These are phyloP conservation scores for Nidularia pulvinata DNA, from an alignment of 768 basidiomycete species.

Conservation along the genomic window DNA sequence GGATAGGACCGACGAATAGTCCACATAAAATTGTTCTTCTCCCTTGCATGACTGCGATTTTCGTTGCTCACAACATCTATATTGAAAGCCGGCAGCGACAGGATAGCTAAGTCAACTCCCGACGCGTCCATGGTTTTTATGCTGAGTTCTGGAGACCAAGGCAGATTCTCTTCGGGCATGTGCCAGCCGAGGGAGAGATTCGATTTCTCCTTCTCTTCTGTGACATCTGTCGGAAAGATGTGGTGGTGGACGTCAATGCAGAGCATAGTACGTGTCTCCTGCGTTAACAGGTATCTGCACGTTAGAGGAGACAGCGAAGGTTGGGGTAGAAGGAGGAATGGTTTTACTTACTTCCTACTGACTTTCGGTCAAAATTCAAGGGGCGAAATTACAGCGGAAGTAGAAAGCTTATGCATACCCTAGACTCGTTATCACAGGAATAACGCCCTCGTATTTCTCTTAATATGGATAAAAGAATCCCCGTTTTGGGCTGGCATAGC, in stretches of 20 bases:
- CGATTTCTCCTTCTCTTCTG: slow-evolving; percentile 43
- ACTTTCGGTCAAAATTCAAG: too few species aligned
- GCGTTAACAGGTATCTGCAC: not conserved
- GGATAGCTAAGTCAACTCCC: slow-evolving; percentile 56
- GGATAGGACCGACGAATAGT: slow-evolving; percentile 49
- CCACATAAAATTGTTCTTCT: slow-evolving; percentile 46
- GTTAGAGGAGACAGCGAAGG: not conserved
- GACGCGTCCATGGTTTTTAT: slow-evolving; percentile 62
- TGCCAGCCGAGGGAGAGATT: slow-evolving; percentile 49
- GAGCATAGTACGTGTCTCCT: slow-evolving; percentile 3
- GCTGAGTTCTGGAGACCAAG: slow-evolving; percentile 62
- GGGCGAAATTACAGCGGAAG: too few species aligned
- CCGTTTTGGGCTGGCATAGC: slow-evolving; percentile 1
- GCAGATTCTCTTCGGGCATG: slow-evolving; percentile 62
- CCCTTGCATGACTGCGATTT: slow-evolving; percentile 39
- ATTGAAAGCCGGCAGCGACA: slow-evolving; percentile 64
- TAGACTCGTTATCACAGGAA: too few species aligned
- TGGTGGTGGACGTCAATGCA: slow-evolving; percentile 81
- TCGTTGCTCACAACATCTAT: slow-evolving; percentile 31
- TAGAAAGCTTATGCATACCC: too few species aligned
- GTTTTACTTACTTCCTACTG: too few species aligned
- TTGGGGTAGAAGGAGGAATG: too few species aligned
- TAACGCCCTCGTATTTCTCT: too few species aligned
- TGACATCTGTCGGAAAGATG: slow-evolving; percentile 55
- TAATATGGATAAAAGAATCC: slow-evolving; percentile 1